These are phyloP conservation scores for Paecilomyces sp. DNA, from an alignment of 2,329 filamentous ascomycete species.

Conservation along the genomic window DNA sequence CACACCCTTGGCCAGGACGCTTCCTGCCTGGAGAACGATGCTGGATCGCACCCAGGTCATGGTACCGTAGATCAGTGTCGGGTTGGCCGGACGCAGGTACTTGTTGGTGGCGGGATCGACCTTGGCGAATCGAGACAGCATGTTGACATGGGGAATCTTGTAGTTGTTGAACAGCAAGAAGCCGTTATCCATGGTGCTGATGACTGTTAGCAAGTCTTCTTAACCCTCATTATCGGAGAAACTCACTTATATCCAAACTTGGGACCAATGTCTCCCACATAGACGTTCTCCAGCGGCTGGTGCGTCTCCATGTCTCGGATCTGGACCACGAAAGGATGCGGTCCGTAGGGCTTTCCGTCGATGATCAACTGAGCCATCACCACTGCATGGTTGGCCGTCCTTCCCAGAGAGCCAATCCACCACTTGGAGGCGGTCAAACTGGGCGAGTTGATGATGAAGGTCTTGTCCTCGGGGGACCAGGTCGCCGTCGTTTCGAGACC, in stretches of 20 bases:
- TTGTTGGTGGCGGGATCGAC: constrained; percentile 54
- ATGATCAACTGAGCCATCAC: constrained; percentile 73
- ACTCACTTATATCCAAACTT: constrained; percentile 56
- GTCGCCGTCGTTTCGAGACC: constrained; percentile 67
- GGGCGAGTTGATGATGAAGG: constrained; percentile 67
- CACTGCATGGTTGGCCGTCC: constrained; percentile 68
- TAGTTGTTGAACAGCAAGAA: constrained; percentile 71
- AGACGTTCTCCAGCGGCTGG: constrained; percentile 59
- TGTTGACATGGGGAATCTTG: constrained; percentile 66
- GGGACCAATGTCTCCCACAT: constrained; percentile 74
- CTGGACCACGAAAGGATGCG: constrained; percentile 72
- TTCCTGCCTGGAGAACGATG: constrained; percentile 67
- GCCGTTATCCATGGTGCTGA: constrained; percentile 69
- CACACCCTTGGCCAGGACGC: constrained; percentile 65
- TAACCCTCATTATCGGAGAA: not conserved
- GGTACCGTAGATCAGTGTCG: constrained; percentile 66
- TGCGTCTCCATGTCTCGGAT: constrained; percentile 65
- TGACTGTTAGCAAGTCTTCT: not conserved
- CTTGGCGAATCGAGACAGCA: constrained; percentile 64
- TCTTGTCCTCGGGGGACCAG: constrained; percentile 67
- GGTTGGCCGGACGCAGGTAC: constrained; percentile 60
- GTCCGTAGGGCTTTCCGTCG: constrained; percentile 60
- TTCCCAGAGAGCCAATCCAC: constrained; percentile 76
- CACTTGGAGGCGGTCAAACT: constrained; percentile 70
- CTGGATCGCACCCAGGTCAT: constrained; percentile 67